Evolutionary conservation across 2,329 filamentous ascomycete species (phyloP), one percentile per base, ranked within the genome.

Genomic region (Zymoseptoria brevis): DNA sequence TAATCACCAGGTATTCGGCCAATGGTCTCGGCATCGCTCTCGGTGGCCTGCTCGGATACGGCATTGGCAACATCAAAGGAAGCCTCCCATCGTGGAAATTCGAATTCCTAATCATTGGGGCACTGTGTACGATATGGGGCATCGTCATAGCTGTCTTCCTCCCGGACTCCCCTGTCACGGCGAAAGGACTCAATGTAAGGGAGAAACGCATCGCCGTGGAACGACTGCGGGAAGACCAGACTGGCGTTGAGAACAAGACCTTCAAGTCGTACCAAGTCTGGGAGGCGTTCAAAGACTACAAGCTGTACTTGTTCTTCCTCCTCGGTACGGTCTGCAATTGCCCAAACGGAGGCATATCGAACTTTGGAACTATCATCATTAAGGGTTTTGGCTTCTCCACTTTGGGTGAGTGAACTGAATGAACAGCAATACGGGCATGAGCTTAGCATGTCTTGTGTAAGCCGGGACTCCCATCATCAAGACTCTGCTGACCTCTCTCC

Each of bases 91-190:
- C 80, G 0, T 88, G 85, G 68, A 83, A 82, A 67, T 88, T 85
- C 63, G 84, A 88, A 57, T 88, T 88, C 67, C 72, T 89, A 16
- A 80, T 88, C n/a, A 84, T 77, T 2, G 76, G 76, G 3, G 68
- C 81, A 0, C 75, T 87, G 9, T 87, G 83, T 59, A 76, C 81
- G 16, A 59, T 76, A 11, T 87, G 84, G 80, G 85, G 82, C 1
- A 76, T 86, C 7, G 72, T 83, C 9, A 81, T 87, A 67, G 65
- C 60, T 55, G 64, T 71, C 19, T 66, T 69, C 63, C 53, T 70
- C 4, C 68, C 68, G 0, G 67, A 70, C 81, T 79, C 59, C 0
- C 84, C 83, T 0, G 75, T 81, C 19, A 82, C 79, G 1, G 80
- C 81, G 13, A 76, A 77, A 45, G 79, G 80, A 4, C 76, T 86